Evolutionary conservation across 108 stramenopile species (phyloP).

Genomic region (Nannochloropsis oceanica): DNA sequence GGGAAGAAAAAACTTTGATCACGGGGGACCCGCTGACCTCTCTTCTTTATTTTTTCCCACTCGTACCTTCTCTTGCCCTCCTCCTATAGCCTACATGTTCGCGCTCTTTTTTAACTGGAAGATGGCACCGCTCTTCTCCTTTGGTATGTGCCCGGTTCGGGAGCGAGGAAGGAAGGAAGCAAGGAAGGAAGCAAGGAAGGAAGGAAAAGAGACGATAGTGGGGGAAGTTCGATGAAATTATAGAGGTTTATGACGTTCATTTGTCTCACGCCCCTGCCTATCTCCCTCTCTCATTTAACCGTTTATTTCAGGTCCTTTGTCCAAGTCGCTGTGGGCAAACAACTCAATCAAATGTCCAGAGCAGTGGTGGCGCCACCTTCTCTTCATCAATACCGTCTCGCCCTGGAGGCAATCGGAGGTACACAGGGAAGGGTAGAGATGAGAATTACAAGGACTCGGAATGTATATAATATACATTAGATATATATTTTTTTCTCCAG

Average conservation of each 20-base stretch:
- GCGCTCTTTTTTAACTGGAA: background rate
- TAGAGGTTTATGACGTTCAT: no score
- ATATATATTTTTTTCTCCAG: no score
- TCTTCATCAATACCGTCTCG: background rate
- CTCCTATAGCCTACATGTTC: background rate
- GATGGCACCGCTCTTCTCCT: background rate
- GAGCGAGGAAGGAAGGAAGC: background rate
- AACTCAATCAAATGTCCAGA: background rate
- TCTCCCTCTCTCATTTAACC: background rate
- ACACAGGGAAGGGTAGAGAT: background rate
- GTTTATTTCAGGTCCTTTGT: background rate
- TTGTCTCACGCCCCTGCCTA: background rate
- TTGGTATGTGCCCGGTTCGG: background rate
- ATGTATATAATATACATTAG: no score
- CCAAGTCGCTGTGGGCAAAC: background rate
- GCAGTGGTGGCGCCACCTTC: background rate
- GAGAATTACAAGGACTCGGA: no score
- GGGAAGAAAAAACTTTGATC: no score
- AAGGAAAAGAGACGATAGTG: background rate
- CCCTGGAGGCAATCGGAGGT: background rate
- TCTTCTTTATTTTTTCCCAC: no score
- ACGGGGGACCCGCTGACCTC: no score
- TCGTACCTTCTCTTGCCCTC: no score
- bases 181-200: background rate
- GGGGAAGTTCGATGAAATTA: no score